Evolutionary conservation across 1,284 basidiomycete species (phyloP), one percentile per base, ranked within the genome.

Genomic region (Naganishia cerealis): DNA sequence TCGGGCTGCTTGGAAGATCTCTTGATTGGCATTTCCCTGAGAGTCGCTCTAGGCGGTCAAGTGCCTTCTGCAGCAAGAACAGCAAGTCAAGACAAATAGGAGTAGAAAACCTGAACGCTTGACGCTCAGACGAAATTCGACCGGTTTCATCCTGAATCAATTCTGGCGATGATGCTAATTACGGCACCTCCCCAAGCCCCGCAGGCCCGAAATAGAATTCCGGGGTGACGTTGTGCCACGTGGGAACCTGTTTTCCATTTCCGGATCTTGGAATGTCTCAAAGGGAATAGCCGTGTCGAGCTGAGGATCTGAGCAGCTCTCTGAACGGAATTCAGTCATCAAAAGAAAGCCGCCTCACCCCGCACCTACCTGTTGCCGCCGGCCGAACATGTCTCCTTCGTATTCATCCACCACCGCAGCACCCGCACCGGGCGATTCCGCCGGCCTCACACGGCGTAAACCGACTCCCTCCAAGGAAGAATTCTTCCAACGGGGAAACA

Each of bases 1-100:
- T 75, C 74, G 48, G 75, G 73, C 24, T 69, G 53, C 13, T 71
- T 36, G 8, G 63, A 46, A n/a, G 52, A 55, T 6, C 54, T 66
- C 63, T 48, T 54, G 63, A 66, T 18, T 13, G 3, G 26, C 57
- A 59, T 59, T 18, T 48, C 21, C 4, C n/a, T 21, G 21, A n/a
- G 9, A 50, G 1, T 50, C 10, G n/a, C 21, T 8, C 7, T 18
- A 24, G 46, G 9, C 21, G n/a, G 21, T 33, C 29, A 33, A 33
- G 2, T 33, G 29, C 21, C 9, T 50, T 24, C 24, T 13, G 46
- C n/a, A 50, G 4, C 21, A 24, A 50, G 21, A 50, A 24, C n/a
- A 42, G 40, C 16, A 46, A 15, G 43, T 46, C 29, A 33, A 33
- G 3, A 33, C 29, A 33, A 33, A 33, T 33, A 33, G 2, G 2